A percentile compares a stretch with the other conserved stretches of the same genome.
Evolutionary conservation across 305 asterid genomes (phyloP).

Genomic region (Solanum aculeatissimum): DNA sequence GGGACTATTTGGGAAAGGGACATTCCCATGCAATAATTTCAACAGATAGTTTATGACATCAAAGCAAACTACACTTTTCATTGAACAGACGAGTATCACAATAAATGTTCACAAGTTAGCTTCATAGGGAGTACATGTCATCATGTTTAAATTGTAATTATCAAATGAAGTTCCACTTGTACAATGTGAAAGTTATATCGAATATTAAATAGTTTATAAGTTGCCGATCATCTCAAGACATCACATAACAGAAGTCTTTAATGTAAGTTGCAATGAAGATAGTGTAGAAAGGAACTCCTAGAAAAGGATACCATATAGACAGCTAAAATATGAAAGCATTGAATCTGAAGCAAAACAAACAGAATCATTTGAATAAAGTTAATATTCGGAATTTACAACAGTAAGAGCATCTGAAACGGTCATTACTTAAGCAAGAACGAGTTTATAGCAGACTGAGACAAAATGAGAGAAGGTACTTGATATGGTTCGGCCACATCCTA

Average conservation of each 20-base stretch:
- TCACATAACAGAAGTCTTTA: neutral
- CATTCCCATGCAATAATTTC: neutral
- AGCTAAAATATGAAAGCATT: neutral
- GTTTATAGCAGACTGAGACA: neutral
- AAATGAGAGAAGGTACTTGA: neutral
- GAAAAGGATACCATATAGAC: neutral
- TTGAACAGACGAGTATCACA: neutral
- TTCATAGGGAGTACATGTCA: neutral
- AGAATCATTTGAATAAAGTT: neutral
- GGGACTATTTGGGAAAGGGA: neutral
- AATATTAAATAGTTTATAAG: neutral
- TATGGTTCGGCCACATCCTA: neutral
- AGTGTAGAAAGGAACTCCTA: neutral
- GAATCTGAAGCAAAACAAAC: neutral
- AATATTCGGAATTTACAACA: neutral
- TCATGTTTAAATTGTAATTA: neutral
- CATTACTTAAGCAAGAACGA: neutral
- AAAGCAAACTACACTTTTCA: neutral
- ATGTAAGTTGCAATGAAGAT: neutral
- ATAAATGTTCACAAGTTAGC: neutral
- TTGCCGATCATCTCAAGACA: neutral
- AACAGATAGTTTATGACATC: neutral
- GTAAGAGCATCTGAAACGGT: neutral
- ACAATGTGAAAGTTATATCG: neutral
- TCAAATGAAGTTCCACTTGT: neutral